phyloP scores from a whole-genome alignment of 2,329 filamentous ascomycete species.

The Claviceps sp. region DNA sequence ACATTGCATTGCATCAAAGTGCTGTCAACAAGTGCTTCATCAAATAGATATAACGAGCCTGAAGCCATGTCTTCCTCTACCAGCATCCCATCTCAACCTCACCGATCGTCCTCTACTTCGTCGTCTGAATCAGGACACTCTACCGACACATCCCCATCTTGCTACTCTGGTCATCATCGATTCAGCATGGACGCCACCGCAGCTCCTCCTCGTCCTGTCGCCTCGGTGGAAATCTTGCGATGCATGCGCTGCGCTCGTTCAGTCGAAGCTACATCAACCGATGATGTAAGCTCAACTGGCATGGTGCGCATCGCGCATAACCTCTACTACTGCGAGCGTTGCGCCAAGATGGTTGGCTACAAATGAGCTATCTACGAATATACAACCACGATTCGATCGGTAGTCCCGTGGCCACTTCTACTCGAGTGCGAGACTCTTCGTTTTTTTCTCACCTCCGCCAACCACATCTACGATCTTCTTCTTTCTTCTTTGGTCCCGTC shows the following conservation, averaged over 20 bases:
- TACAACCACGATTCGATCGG: too few relatives aligned
- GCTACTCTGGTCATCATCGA: constrained; percentile 20
- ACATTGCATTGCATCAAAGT: background rate
- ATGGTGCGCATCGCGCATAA: constrained; percentile 54
- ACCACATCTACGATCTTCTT: background rate
- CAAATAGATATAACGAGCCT: constrained; percentile 1
- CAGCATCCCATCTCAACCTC: constrained; percentile 8
- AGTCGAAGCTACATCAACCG: constrained; percentile 47
- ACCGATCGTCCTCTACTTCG: constrained; percentile 13
- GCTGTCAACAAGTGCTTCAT: background rate
- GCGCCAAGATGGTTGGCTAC: constrained; percentile 51
- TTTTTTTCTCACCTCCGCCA: background rate
- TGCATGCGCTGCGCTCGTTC: constrained; percentile 49
- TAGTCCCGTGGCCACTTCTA: background rate
- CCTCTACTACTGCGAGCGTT: constrained; percentile 53
- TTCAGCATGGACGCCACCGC: constrained; percentile 35
- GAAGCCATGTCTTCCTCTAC: constrained; percentile 7
- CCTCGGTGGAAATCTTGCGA: constrained; percentile 45
- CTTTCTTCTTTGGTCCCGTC: background rate
- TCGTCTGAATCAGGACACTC: constrained; percentile 31
- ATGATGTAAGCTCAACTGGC: constrained; percentile 42
- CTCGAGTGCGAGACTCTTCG: background rate
- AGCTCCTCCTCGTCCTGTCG: constrained; percentile 26
- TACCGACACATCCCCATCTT: constrained; percentile 17
- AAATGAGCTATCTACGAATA: constrained; percentile 27